Evolutionary conservation across 441 rosid genomes (phyloP).

Genomic region (Flueggea neowawraea): DNA sequence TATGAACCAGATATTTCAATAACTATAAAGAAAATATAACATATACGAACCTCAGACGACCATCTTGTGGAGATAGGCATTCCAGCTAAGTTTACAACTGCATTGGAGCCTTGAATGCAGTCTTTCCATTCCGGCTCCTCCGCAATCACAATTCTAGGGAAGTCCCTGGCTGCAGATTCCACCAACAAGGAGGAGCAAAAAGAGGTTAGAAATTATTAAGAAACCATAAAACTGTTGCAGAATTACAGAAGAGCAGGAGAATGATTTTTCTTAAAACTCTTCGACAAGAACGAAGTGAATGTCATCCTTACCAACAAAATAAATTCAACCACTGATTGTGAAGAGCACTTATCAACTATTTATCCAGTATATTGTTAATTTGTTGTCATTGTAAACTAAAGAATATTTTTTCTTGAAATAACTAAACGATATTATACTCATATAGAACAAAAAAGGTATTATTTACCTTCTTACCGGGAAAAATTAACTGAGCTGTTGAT

Average conservation of each 20-base stretch:
- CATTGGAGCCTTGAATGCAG: conserved; percentile 73
- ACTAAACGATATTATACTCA: neutral
- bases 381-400: too few species aligned
- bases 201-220: neutral
- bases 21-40: too few species aligned
- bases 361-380: too few species aligned
- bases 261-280: too few species aligned
- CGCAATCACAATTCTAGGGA: conserved; percentile 66
- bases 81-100: conserved; percentile 96
- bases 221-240: neutral
- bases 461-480: conserved; percentile 99
- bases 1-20: too few species aligned
- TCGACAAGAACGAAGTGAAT: too few species aligned
- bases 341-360: too few species aligned
- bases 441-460: conserved; percentile 13
- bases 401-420: too few species aligned
- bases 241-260: neutral
- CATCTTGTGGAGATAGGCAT: conserved; percentile 89
- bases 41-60: conserved; percentile 75
- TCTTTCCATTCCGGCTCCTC: conserved; percentile 77
- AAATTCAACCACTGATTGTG: too few species aligned
- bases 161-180: conserved; percentile 50
- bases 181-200: conserved; percentile 12
- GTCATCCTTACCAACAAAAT: too few species aligned
- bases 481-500: conserved; percentile 78